These are phyloP conservation scores for Kwoniella heveanensis DNA, from an alignment of 768 basidiomycete species.

Conservation along the genomic window DNA sequence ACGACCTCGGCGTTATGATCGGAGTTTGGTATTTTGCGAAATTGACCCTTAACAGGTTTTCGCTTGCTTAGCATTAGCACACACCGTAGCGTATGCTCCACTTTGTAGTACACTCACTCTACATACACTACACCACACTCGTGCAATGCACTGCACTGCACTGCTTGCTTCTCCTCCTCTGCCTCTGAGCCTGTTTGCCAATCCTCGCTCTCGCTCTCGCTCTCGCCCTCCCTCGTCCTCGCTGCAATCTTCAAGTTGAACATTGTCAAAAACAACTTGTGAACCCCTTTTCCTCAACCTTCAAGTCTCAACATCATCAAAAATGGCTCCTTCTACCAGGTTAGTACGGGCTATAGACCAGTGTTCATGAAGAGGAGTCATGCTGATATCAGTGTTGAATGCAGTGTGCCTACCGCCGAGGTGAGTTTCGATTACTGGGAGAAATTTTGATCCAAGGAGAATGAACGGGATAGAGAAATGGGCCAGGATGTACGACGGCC, in stretches of 20 bases:
- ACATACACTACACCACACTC: too few species aligned
- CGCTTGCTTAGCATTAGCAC: too few species aligned
- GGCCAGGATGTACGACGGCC: neutral
- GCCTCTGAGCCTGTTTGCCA: conserved; percentile 1
- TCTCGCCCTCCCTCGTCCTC: neutral
- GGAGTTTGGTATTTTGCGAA: conserved; percentile 26
- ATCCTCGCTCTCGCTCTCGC: conserved; percentile 1
- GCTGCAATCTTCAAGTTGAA: conserved; percentile 8
- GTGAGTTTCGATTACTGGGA: conserved; percentile 32
- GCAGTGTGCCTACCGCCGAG: conserved; percentile 48
- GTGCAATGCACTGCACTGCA: too few species aligned
- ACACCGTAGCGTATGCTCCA: neutral
- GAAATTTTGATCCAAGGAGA: conserved; percentile 4
- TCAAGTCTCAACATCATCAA: conserved; percentile 31
- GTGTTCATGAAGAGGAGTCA: neutral
- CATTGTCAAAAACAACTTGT: neutral
- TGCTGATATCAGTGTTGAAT: conserved; percentile 5
- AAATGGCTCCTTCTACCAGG: conserved; percentile 54
- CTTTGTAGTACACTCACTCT: too few species aligned
- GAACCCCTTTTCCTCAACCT: conserved; percentile 29
- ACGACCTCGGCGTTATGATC: conserved; percentile 19
- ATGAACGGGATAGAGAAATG: neutral
- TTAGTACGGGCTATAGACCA: conserved; percentile 20
- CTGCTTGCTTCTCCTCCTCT: neutral
- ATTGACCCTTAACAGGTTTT: conserved; percentile 14